Evolutionary conservation across 2,329 filamentous ascomycete species (phyloP).

Genomic region (Colletotrichum sp.): DNA sequence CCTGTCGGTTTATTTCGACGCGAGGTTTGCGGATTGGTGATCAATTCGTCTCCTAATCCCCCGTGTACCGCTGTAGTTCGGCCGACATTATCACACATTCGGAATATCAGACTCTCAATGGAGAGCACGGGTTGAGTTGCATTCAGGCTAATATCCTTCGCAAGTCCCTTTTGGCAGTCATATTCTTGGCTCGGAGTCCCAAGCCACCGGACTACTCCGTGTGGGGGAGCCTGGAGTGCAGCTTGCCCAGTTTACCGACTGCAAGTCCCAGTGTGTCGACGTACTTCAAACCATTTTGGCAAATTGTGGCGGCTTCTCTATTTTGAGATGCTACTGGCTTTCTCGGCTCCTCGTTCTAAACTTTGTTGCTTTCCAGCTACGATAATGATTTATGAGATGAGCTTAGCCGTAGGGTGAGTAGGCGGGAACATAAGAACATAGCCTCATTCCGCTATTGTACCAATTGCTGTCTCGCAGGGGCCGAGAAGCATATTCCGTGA

Average conservation of each 20-base stretch:
- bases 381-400: not conserved
- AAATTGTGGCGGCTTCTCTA: not conserved
- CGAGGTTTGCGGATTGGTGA: not conserved
- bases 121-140: not conserved
- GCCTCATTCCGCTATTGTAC: not conserved
- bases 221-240: not conserved
- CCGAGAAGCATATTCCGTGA: not conserved
- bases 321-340: not conserved
- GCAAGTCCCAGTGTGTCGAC: not conserved
- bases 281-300: not conserved
- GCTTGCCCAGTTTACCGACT: not conserved
- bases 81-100: not conserved
- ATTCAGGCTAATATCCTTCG: not conserved
- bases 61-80: not conserved
- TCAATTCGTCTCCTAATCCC: not conserved
- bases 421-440: not conserved
- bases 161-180: not conserved
- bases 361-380: not conserved
- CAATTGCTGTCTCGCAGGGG: not conserved
- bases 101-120: not conserved
- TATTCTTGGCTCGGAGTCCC: not conserved
- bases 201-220: not conserved
- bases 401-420: not conserved
- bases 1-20: not conserved
- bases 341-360: not conserved